A percentile compares a stretch with the other conserved stretches of the same genome.
phyloP scores from a whole-genome alignment of 345 rosid genomes.

The Sonneratia alba region DNA sequence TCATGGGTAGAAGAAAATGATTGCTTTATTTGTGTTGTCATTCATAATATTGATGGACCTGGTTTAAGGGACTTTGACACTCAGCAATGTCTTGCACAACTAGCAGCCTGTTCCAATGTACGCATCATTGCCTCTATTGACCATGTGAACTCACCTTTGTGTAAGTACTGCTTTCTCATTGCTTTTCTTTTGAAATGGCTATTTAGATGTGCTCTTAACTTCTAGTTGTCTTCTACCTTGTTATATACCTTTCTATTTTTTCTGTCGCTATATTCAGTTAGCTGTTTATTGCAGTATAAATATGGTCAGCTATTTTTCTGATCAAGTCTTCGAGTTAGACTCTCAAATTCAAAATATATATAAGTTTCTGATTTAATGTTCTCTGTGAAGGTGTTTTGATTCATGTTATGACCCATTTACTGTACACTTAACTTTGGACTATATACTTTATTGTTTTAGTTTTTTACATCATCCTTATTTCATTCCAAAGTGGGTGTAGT shows the following conservation, averaged over 20 bases:
- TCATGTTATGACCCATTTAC: neutral
- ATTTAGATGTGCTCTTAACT: neutral
- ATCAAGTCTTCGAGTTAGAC: neutral
- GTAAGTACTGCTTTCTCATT: slow-evolving; percentile 29
- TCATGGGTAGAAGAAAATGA: slow-evolving; percentile 38
- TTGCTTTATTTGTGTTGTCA: slow-evolving; percentile 50
- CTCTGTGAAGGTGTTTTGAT: neutral
- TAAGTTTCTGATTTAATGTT: neutral
- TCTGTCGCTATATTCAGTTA: neutral
- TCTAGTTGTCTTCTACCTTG: neutral
- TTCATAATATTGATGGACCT: slow-evolving; percentile 90
- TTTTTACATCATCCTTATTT: neutral
- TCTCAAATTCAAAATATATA: neutral
- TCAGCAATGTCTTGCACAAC: slow-evolving; percentile 64
- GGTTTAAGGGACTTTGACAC: slow-evolving; percentile 70
- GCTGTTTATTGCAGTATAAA: neutral
- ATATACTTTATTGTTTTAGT: neutral
- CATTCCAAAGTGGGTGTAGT: neutral
- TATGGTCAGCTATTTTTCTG: neutral
- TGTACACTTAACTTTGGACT: neutral
- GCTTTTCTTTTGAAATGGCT: neutral
- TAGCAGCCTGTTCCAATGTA: slow-evolving; percentile 70
- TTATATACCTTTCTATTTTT: neutral
- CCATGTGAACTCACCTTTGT: slow-evolving; percentile 73
- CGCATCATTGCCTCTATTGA: slow-evolving; percentile 82